Base-by-base conservation (phyloP, 176 grass and related monocot genomes). In the Oropetium thomaeum region DNA sequence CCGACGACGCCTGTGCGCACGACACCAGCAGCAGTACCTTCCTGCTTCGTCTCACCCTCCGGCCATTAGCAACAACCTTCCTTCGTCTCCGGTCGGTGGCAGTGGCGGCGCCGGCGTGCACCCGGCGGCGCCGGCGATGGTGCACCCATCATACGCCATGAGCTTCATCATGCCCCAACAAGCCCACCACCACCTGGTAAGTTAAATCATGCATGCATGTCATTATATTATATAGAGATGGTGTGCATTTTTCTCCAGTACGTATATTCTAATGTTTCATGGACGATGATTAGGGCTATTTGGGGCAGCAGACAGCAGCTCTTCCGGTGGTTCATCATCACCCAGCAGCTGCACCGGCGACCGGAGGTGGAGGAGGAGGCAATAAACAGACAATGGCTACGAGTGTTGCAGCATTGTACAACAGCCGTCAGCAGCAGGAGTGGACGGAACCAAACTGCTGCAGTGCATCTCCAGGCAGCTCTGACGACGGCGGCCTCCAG, bases 1-100 rank as follows among this genome's bases (percentile, higher is more conserved):
- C 63, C 89, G 89, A 19, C 86, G 93, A 7, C 80, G 89, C 25
- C 78, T 92, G 69, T 84, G 91, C 67, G 70, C 84, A 22, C 81
- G 87, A 0, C 93, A 96, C 73, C 89, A 89, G 49, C 81, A 82
- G 80, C 78, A 80, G 78, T 44, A 79, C 49, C 37, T n/a, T n/a
- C n/a, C n/a, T n/a, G n/a, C n/a, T n/a, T n/a, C n/a, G n/a, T n/a
- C n/a, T n/a, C n/a, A n/a, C n/a, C n/a, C n/a, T n/a, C n/a, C n/a
- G n/a, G n/a, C n/a, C n/a, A n/a, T n/a, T n/a, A n/a, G n/a, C n/a
- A n/a, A n/a, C n/a, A n/a, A n/a, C n/a, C n/a, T n/a, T 38, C 58
- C 58, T 26, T 7, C 72, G 52, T 32, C 70, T 17, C 22, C 68
- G 28, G 40, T 74, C 74, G 47, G 31, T 3, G 25, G 61, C 37